Conservation (phyloP, 2,329 filamentous ascomycete genomes). For the Diaporthe ampelina region DNA sequence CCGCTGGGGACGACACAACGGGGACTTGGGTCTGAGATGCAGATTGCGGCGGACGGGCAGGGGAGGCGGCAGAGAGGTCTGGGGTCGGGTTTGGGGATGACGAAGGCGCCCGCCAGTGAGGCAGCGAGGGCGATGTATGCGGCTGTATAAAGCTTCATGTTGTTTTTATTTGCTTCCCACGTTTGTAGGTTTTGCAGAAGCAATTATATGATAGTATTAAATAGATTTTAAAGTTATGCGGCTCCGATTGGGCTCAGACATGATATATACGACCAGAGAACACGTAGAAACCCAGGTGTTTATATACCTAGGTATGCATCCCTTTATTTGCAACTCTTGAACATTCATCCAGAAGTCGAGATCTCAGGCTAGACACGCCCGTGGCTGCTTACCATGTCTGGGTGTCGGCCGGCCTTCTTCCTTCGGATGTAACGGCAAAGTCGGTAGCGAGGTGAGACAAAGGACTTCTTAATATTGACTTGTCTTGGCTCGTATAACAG, state of each 20-base stretch:
- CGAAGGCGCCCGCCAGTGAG: neutral
- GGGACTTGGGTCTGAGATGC: slow-evolving; percentile 29
- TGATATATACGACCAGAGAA: neutral
- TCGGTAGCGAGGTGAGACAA: slow-evolving; percentile 12
- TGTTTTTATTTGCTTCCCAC: neutral
- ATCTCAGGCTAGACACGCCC: neutral
- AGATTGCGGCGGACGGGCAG: slow-evolving; percentile 29
- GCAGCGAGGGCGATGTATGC: neutral
- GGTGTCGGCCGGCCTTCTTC: slow-evolving; percentile 1
- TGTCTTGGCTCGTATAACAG: slow-evolving; percentile 25
- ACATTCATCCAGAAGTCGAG: neutral
- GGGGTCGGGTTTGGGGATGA: neutral
- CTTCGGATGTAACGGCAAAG: neutral
- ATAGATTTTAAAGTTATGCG: too few species aligned
- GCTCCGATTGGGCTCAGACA: neutral
- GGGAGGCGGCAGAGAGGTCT: neutral
- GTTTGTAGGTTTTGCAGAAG: neutral
- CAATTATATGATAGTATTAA: too few species aligned
- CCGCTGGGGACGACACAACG: slow-evolving; percentile 23
- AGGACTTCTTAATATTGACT: slow-evolving; percentile 2
- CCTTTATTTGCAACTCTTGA: neutral
- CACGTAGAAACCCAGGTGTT: neutral
- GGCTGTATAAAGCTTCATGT: neutral
- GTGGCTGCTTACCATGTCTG: slow-evolving; percentile 29
- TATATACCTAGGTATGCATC: neutral